Evolutionary conservation across 2,329 filamentous ascomycete genomes (phyloP).

Genomic region (Claviceps sp.): DNA sequence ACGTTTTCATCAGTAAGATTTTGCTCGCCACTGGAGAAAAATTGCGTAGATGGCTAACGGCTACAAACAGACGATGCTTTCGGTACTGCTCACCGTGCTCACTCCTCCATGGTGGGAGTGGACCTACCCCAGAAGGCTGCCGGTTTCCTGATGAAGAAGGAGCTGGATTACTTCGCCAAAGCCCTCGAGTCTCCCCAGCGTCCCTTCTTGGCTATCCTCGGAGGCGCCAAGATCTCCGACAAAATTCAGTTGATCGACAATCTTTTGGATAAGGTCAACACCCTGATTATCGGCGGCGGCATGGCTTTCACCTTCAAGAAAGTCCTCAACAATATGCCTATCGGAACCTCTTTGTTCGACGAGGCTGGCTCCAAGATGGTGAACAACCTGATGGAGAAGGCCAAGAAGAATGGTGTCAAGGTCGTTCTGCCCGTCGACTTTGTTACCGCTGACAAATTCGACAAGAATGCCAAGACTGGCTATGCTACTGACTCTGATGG

Average conservation of each 20-base stretch:
- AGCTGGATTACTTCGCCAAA: conserved; percentile 98
- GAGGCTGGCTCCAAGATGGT: conserved; percentile 91
- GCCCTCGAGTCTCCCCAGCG: conserved; percentile 86
- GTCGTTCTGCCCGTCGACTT: conserved; percentile 91
- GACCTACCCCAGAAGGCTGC: conserved; percentile 93
- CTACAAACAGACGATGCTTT: conserved; percentile 72
- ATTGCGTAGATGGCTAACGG: conserved; percentile 10
- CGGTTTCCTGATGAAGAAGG: conserved; percentile 99
- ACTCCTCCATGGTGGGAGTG: conserved; percentile 98
- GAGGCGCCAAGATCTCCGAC: conserved; percentile 96
- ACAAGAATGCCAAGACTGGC: conserved; percentile 66
- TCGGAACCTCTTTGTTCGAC: conserved; percentile 85
- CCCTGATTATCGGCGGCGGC: conserved; percentile 86
- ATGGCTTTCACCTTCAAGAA: conserved; percentile 99
- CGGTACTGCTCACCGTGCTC: conserved; percentile 92
- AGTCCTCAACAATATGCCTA: conserved; percentile 80
- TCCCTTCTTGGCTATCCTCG: conserved; percentile 96
- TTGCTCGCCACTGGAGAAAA: background rate
- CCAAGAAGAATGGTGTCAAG: conserved; percentile 91
- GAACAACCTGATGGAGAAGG: conserved; percentile 77
- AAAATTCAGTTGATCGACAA: conserved; percentile 99
- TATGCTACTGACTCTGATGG: conserved; percentile 75
- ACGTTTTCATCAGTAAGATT: conserved; percentile 84
- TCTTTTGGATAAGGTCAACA: conserved; percentile 94
- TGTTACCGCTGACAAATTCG: conserved; percentile 91